Base-by-base conservation (phyloP, 176 grass and related monocot genomes). In the Guadua angustifolia region DNA sequence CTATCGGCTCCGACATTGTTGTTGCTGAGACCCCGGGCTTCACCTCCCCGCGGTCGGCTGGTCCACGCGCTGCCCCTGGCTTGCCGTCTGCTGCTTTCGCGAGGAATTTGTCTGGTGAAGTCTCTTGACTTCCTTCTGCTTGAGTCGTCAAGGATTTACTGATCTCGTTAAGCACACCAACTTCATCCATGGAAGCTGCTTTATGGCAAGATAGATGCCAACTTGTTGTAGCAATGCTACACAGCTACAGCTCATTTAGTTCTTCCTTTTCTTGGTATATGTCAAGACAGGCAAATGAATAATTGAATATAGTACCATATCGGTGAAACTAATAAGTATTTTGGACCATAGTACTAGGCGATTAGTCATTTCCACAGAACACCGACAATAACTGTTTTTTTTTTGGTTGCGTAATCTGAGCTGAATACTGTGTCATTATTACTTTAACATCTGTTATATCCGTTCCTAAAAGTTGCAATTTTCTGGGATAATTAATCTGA, bases 21-120 rank as follows among this genome's bases (percentile, higher is more conserved):
- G 82, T 76, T 18, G 18, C 62, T 0, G 71, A 81, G 15, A 82
- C 82, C 8, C 45, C 56, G 7, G n/a, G 79, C 18, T 47, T 82
- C 43, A 8, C 71, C 15, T 47, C 55, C 44, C 16, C 71, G 8
- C 43, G n/a, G 33, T 44, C 38, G 33, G 52, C 36, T 45, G 19
- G 70, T 1, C 62, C 40, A 10, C 16, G 62, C 29, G 64, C 22
- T 45, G 71, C 57, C 3, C 70, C 17, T 55, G 82, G 62, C 53
- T 33, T 60, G 42, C 49, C 32, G 9, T 89, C 61, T 61, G 61
- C 82, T 52, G 42, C n/a, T 12, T 12, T 21, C 26, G 33, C 38
- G 42, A 67, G 24, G 7, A 59, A 83, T 13, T 71, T 66, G 1
- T 49, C 59, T 2, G 83, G 58, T 86, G 52, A 71, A 57, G 3